Base-by-base conservation (phyloP, 192 early-diverging fungal species). In the Martensiomyces pterosporus region DNA sequence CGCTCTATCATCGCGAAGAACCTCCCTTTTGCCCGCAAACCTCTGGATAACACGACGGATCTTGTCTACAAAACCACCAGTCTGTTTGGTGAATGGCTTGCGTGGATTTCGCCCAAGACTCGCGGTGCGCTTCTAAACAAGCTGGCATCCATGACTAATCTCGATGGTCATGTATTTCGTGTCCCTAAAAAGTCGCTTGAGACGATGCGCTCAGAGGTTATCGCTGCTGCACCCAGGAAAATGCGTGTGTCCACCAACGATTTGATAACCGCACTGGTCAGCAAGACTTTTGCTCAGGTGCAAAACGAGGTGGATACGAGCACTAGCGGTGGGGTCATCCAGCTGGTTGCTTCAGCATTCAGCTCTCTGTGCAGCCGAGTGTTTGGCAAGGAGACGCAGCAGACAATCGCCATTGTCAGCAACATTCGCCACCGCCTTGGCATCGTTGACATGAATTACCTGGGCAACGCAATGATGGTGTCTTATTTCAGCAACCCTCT, bases 41-140 rank as follows among this genome's bases (percentile, higher is more conserved):
- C 61, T 16, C 38, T 72, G 23, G 45, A 55, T 21, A 3, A 7
- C 0, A 41, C 51, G 21, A 72, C 68, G 1, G 9, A 49, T 19
- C n/a, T 39, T 1, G 44, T 64, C 10, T 72, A 64, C 47, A 52
- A 43, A 0, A 53, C 53, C 0, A 60, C 60, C 27, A 65, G 43
- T 17, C 61, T 57, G 4, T 6, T 72, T 0, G 68, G 61, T 5
- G 62, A 72, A 17, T 65, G 61, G 68, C 49, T 72, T 12, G 68
- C 68, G 0, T 72, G 68, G 68, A 44, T 72, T 38, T 72, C 68
- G 24, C 68, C 68, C 1, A 55, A 14, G 4, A 64, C 68, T 9
- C 61, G 68, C 12, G 49, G 61, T 2, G 15, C 32, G 29, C 19
- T 72, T n/a, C 32, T 72, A 40, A 51, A 48, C 46, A 52, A 47